Conservation (phyloP, 805 yeast species). For the Candida jianshihensis region DNA sequence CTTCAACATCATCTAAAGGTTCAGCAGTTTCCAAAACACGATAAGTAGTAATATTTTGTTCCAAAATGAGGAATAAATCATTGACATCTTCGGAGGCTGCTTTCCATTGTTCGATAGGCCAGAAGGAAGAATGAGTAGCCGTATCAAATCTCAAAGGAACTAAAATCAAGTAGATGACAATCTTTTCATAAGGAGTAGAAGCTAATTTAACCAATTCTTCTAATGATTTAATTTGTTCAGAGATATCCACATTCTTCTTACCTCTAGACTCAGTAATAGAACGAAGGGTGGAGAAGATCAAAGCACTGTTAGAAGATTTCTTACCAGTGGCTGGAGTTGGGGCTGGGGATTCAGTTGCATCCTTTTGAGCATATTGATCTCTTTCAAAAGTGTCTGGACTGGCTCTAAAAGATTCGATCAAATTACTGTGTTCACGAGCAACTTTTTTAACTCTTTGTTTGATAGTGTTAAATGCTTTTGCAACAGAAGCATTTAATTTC, state of each 20-base stretch:
- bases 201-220: conserved; percentile 50
- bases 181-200: conserved; percentile 63
- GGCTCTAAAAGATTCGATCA: conserved; percentile 52
- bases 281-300: conserved; percentile 65
- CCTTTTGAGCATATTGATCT: conserved; percentile 29
- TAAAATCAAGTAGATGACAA: conserved; percentile 70
- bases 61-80: conserved; percentile 60
- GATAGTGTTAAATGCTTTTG: conserved; percentile 80
- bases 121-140: conserved; percentile 54
- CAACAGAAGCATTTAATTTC: conserved; percentile 73
- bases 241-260: conserved; percentile 83
- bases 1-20: conserved; percentile 61
- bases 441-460: conserved; percentile 85
- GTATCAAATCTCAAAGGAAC: conserved; percentile 87
- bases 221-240: conserved; percentile 66
- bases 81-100: conserved; percentile 55
- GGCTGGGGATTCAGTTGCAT: conserved; percentile 17
- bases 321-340: conserved; percentile 30
- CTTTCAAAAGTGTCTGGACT: conserved; percentile 71
- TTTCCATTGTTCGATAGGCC: conserved; percentile 81
- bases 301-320: conserved; percentile 19
- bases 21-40: conserved; percentile 72
- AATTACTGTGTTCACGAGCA: conserved; percentile 57
- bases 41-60: conserved; percentile 47
- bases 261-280: conserved; percentile 85